Base-by-base conservation (phyloP, 352 stramenopile genomes). In the Phytophthora cajani region DNA sequence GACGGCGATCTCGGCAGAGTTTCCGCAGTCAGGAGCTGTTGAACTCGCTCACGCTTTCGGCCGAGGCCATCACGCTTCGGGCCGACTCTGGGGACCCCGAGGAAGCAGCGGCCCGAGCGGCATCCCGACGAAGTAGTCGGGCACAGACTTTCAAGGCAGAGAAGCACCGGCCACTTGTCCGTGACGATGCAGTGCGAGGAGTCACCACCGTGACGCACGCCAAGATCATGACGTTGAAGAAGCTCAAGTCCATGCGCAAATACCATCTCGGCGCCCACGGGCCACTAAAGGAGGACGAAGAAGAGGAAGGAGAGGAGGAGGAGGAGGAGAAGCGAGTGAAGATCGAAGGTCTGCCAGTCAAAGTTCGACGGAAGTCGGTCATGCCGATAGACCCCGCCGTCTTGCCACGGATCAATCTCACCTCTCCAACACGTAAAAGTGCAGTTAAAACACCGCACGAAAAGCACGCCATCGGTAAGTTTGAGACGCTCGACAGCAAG, bases 401-500 rank as follows among this genome's bases (percentile, higher is more conserved):
- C 36, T 44, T 71, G 19, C 58, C 60, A 23, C 50, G 23, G 23
- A 32, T 54, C 27, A 40, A 53, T 36, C 21, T 55, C 17, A 17
- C 44, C 2, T 49, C 46, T 30, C 47, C 32, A 27, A 30, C 32
- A 19, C 58, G 2, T 19, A 58, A 33, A 5, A 70, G 16, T 2
- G 16, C 50, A 7, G 44, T 19, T 12, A 23, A 14, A 0, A 42
- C 25, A 19, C 9, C 27, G 6, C 42, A 50, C 21, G 56, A 71
- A 17, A 77, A 79, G 32, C 70, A 82, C n/a, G 59, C 71, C 1
- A 75, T 91, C 32, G 81, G 74, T 1, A 72, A 74, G 16, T 88
- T 89, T 23, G 84, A 90, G 53, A 92, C 84, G 7, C 63, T 36
- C 9, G 82, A 90, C 57, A 78, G 72, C 53, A 85, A 78, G 56